Evolutionary conservation across 306 rosid species (phyloP), one percentile per base, ranked within the genome.

Genomic region (Dicorynia guianensis): DNA sequence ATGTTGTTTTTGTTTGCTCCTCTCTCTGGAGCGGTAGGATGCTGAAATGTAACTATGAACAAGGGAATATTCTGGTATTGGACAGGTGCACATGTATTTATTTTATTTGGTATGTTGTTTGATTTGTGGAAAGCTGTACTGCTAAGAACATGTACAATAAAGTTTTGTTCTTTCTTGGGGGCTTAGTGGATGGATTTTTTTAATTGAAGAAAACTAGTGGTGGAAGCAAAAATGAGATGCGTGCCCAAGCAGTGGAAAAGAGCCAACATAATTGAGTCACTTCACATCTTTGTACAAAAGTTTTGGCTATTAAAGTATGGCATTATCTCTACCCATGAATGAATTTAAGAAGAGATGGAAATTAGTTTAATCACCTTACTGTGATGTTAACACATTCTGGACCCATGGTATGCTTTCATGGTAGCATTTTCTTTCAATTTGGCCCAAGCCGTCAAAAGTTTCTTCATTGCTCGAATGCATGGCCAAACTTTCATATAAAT

Each of bases 371-470:
- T 67, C 60, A 4, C 58, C 58, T 54, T 38, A 30, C 20, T 74
- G 76, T 42, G 67, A 80, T 80, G 61, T 35, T 35, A 25, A 34
- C 18, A 63, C 47, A 42, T 60, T 50, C 15, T 77, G 82, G 86
- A 77, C 86, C 82, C 80, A 67, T 71, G 60, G 74, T 55, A 25
- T 25, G 1, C 13, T 36, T 67, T 34, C 58, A 63, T 72, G 42
- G 61, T 54, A 55, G 52, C 77, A 74, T 82, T 78, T 78, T 69
- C 74, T 78, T 77, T 68, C 77, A 82, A 25, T 25, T 25, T 25
- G 30, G 30, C 30, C 30, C 30, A 25, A 25, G 30, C 30, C 30
- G 1, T 25, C 54, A 67, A 82, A 78, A 56, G 80, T 55, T 83
- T 47, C 30, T 25, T 25, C 2, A 25, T 55, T 40, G 4, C 63